These are phyloP conservation scores for Boletus eberwhitei DNA, from an alignment of 768 basidiomycete genomes.

Conservation along the genomic window DNA sequence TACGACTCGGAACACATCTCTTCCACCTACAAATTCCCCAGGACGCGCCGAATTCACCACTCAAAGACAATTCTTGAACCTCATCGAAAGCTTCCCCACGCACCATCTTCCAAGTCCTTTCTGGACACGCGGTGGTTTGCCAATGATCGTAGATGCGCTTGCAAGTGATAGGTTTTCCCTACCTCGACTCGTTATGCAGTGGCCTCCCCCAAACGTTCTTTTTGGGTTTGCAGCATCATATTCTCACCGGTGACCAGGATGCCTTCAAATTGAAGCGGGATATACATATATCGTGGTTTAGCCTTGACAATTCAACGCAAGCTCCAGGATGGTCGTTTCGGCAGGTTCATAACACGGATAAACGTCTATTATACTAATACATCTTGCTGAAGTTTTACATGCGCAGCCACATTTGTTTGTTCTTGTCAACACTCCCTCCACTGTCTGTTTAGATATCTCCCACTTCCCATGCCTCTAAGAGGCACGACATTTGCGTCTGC, in stretches of 20 bases:
- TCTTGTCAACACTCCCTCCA: neutral
- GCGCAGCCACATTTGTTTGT: neutral
- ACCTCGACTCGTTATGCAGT: neutral
- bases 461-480: conserved; percentile 30
- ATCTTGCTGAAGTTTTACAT: no score
- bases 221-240: neutral
- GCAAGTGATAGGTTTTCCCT: neutral
- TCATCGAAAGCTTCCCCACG: no score
- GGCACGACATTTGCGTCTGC: conserved; percentile 24
- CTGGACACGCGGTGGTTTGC: no score
- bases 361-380: neutral
- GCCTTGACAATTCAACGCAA: neutral
- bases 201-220: neutral
- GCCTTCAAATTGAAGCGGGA: no score
- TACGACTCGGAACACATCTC: no score
- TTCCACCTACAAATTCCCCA: no score
- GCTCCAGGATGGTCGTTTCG: neutral
- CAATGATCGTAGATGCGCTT: no score
- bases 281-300: neutral
- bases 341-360: neutral
- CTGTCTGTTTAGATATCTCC: conserved; percentile 18
- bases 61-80: no score
- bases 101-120: no score
- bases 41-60: no score
- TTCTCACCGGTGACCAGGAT: neutral